Base-by-base conservation (phyloP, 2,329 filamentous ascomycete genomes). In the Lasiodiplodia sp. region DNA sequence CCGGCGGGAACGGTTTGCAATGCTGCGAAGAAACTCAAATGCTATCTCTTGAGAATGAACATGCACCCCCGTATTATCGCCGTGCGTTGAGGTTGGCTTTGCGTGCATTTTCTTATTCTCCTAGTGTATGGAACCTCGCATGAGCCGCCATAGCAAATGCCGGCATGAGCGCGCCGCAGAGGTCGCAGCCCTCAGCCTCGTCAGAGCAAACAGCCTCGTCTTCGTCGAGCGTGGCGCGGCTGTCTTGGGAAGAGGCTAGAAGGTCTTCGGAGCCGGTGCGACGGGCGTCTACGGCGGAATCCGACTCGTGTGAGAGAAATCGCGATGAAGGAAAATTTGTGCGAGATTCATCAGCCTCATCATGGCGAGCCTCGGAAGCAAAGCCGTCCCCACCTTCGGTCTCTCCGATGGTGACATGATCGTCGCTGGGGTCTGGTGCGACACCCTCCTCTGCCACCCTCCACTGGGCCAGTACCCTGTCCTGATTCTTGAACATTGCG, bases 401-500 rank as follows among this genome's bases (percentile, higher is more conserved):
- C 28, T 12, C 66, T 62, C 37, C 57, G 66, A 47, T 47, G 44
- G 34, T n/a, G 25, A 40, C 40, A 23, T 44, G 25, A 38, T 23
- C 65, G 12, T 23, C 51, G 53, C 63, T 38, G 34, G 64, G 44
- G n/a, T 60, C 55, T 67, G 55, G 49, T 52, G 40, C 21, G 66
- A 60, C 18, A 38, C 52, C 31, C 18, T 31, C 56, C 8, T 21
- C 49, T 25, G 44, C 77, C 73, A 1, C 77, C 71, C 67, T 79
- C 77, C 69, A 94, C 62, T 91, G 88, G 70, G 85, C 88, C 67
- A 94, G 80, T 37, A 89, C 86, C 55, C 88, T 85, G 62, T 92
- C 90, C 76, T 96, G 93, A 67, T 84, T 63, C 74, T 84, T 88
- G 77, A 97, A 96, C 93, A 97, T 96, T 74, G 84, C 87, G 0